phyloP scores from a whole-genome alignment of 345 rosid genomes.

The Noccaea bulbosa region DNA sequence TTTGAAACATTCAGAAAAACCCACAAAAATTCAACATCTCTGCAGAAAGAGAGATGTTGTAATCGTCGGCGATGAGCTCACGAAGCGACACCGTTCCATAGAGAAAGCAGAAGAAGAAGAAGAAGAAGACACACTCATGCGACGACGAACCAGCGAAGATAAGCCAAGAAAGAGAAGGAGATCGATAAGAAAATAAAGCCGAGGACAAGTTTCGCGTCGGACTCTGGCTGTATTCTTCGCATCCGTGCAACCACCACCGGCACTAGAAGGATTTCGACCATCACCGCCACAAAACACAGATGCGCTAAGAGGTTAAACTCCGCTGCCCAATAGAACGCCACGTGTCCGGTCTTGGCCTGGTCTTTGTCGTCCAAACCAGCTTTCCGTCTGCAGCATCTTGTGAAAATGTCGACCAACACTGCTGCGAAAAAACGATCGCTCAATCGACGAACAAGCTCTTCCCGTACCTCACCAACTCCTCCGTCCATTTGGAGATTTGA shows the following conservation, averaged over 20 bases:
- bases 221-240: not conserved
- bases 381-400: not conserved
- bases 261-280: not conserved
- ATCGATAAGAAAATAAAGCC: not conserved
- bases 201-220: not conserved
- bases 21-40: no score
- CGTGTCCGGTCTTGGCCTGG: not conserved
- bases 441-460: not conserved
- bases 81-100: not conserved
- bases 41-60: not conserved
- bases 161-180: slow-evolving; percentile 15
- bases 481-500: not conserved
- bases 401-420: not conserved
- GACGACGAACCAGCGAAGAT: slow-evolving; percentile 18
- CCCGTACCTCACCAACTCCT: not conserved
- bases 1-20: not conserved
- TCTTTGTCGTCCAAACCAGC: not conserved
- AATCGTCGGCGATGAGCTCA: not conserved
- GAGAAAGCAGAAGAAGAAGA: no score
- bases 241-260: not conserved
- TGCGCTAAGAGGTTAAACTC: not conserved
- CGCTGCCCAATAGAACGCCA: not conserved
- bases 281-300: not conserved
- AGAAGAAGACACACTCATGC: not conserved
- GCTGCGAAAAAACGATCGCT: slow-evolving; percentile 2